A percentile compares a stretch with the other conserved stretches of the same genome.
These are phyloP conservation scores for Amylocystis lapponica DNA, from an alignment of 768 basidiomycete genomes.

Conservation along the genomic window DNA sequence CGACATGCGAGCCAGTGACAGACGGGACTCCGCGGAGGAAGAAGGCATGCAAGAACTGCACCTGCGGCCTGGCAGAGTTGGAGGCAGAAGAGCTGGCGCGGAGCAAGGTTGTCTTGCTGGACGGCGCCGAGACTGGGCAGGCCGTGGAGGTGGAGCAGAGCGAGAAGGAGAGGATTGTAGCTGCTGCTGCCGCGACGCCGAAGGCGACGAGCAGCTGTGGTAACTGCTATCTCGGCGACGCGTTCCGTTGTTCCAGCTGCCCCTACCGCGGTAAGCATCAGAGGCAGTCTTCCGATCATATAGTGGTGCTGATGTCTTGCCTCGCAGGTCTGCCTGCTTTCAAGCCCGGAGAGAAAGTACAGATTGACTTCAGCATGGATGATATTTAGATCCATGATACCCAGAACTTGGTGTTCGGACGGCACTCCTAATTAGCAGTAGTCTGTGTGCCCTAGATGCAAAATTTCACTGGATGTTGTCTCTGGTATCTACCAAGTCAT, in stretches of 20 bases:
- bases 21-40: constrained; percentile 57
- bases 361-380: constrained; percentile 85
- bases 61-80: constrained; percentile 92
- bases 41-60: constrained; percentile 94
- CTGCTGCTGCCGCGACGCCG: constrained; percentile 64
- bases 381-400: constrained; percentile 51
- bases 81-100: constrained; percentile 73
- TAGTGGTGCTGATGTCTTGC: constrained; percentile 4
- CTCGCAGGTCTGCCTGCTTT: constrained; percentile 90
- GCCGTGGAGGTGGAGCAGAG: constrained; percentile 49
- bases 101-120: constrained; percentile 62
- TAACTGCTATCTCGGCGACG: constrained; percentile 96
- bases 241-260: constrained; percentile 93
- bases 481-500: neutral
- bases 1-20: constrained; percentile 64
- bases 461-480: neutral
- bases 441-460: too few relatives aligned
- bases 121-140: constrained; percentile 55
- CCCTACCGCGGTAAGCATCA: constrained; percentile 85
- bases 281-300: neutral
- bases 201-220: constrained; percentile 97
- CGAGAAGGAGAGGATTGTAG: constrained; percentile 60
- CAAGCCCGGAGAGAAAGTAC: constrained; percentile 97
- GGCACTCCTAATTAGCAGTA: neutral
- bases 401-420: neutral